Percentiles rank a stretch among this genome's conserved stretches.
These are phyloP conservation scores for Centrapalus pauciflorus DNA, from an alignment of 129 eudicot genomes.

Conservation along the genomic window DNA sequence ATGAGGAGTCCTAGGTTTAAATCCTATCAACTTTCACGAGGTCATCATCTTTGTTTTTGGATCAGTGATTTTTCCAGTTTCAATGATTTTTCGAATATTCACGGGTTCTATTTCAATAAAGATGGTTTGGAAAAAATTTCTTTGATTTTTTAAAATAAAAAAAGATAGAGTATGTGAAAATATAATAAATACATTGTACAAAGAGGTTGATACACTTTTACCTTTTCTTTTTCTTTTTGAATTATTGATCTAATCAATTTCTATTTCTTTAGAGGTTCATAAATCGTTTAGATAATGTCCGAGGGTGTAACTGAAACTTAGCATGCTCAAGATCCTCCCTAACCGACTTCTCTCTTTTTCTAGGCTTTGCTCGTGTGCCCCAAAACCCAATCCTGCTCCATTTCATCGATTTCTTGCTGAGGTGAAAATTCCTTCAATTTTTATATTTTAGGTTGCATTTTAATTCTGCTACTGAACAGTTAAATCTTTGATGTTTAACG, in stretches of 20 bases:
- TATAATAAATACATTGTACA: too few species aligned
- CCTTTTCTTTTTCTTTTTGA: too few species aligned
- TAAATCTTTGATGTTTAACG: background rate
- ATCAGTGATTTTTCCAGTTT: too few species aligned
- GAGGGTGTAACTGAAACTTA: conserved; percentile 10
- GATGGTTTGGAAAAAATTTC: too few species aligned
- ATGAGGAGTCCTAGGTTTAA: too few species aligned
- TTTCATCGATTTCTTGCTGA: conserved; percentile 10
- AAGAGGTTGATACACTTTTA: too few species aligned
- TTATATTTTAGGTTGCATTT: background rate
- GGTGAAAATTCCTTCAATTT: background rate
- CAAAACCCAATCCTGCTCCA: conserved; percentile 5
- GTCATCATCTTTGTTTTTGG: too few species aligned
- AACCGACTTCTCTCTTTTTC: conserved; percentile 3
- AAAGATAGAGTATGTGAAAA: too few species aligned
- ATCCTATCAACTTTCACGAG: too few species aligned
- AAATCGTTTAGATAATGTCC: background rate
- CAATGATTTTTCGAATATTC: too few species aligned
- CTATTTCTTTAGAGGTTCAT: background rate
- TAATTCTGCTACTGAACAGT: background rate
- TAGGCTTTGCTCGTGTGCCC: conserved; percentile 13
- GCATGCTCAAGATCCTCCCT: conserved; percentile 10
- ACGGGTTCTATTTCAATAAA: too few species aligned
- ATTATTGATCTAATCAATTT: background rate
- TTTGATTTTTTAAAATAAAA: too few species aligned